Evolutionary conservation across 2,329 filamentous ascomycete species (phyloP).

Genomic region (Penicillium psychrosexuale): DNA sequence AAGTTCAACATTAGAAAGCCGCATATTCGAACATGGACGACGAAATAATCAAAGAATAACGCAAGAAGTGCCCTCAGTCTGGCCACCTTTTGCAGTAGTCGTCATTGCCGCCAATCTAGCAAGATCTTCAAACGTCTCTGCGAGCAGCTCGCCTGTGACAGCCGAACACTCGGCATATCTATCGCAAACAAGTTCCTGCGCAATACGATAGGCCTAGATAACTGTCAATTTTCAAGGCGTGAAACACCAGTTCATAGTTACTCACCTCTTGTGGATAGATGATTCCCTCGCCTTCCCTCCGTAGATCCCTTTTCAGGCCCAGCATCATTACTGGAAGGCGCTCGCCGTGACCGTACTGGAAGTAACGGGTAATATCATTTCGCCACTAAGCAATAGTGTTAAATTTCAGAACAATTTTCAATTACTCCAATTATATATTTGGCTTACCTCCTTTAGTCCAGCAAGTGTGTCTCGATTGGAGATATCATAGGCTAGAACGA

Average conservation of each 20-base stretch:
- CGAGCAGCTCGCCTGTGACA: constrained; percentile 57
- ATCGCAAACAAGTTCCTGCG: constrained; percentile 60
- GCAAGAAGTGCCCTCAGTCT: constrained; percentile 43
- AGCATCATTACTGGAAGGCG: constrained; percentile 57
- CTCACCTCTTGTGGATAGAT: constrained; percentile 45
- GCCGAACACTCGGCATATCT: constrained; percentile 63
- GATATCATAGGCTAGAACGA: constrained; percentile 60
- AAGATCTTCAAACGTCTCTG: constrained; percentile 60
- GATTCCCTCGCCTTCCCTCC: constrained; percentile 45
- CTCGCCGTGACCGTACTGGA: constrained; percentile 46
- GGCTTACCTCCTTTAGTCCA: constrained; percentile 43
- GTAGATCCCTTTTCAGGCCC: constrained; percentile 57
- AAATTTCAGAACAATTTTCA: neutral
- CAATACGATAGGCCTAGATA: constrained; percentile 53
- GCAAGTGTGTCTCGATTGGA: constrained; percentile 51
- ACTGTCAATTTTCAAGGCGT: constrained; percentile 7
- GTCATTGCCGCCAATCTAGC: constrained; percentile 58
- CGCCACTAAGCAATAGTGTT: constrained; percentile 36
- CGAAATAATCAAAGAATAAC: constrained; percentile 35
- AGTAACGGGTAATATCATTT: constrained; percentile 47
- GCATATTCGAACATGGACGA: neutral
- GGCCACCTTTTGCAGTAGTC: constrained; percentile 53
- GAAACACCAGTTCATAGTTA: constrained; percentile 29
- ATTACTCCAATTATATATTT: neutral
- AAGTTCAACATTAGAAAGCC: no score